Evolutionary conservation across 306 rosid genomes (phyloP).

Genomic region (Cucurbita argyrosperma): DNA sequence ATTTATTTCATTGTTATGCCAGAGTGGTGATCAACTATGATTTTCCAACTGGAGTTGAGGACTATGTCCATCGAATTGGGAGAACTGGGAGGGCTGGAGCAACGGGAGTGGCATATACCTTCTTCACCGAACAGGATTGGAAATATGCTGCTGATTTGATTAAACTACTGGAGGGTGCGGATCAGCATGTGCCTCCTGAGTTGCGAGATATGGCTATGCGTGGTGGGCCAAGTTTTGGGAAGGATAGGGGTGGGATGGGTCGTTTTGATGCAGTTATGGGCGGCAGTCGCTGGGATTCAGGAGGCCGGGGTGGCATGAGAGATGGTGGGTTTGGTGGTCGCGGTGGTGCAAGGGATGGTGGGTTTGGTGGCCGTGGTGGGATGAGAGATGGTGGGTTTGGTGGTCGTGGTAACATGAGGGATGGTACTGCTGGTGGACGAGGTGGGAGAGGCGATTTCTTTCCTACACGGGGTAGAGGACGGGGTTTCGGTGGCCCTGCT

Average conservation of each 20-base stretch:
- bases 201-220: constrained; percentile 68
- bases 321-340: constrained; percentile 54
- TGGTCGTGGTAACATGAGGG: constrained; percentile 20
- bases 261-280: constrained; percentile 39
- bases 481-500: constrained; percentile 59
- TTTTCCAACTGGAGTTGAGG: constrained; percentile 92
- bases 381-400: constrained; percentile 36
- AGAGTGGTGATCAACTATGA: constrained; percentile 96
- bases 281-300: constrained; percentile 38
- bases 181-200: constrained; percentile 85
- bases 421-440: constrained; percentile 19
- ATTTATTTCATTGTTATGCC: background rate
- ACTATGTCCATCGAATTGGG: constrained; percentile 94
- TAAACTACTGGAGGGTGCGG: constrained; percentile 95
- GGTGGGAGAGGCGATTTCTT: constrained; percentile 76
- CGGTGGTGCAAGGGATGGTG: constrained; percentile 33
- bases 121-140: constrained; percentile 96
- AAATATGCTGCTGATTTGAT: constrained; percentile 80
- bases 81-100: constrained; percentile 99
- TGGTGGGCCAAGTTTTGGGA: constrained; percentile 69
- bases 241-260: constrained; percentile 46
- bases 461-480: constrained; percentile 68
- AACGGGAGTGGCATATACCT: constrained; percentile 80
- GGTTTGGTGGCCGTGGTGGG: constrained; percentile 42
- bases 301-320: constrained; percentile 52